Base-by-base conservation (phyloP, 192 early-diverging fungal genomes). In the Spinellus fusiger region DNA sequence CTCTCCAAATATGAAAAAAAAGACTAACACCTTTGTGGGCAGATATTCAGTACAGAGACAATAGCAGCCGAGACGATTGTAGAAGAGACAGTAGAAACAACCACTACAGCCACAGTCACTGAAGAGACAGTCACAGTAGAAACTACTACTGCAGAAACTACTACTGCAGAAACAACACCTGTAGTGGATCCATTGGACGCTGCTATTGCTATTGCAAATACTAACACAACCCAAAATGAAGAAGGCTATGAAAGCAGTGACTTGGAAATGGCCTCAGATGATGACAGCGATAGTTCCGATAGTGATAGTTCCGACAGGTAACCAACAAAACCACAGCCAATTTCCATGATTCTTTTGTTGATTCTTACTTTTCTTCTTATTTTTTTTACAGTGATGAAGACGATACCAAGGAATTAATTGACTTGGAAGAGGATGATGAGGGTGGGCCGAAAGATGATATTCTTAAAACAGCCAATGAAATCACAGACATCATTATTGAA, bases 391-490 rank as follows among this genome's bases (percentile, higher is more conserved):
- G 13, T 44, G 51, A 53, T 1, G 57, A 59, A 49, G 57, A 23
- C 15, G 44, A 48, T n/a, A 40, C n/a, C 15, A n/a, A 47, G 12
- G 26, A 16, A 13, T 20, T 35, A 2, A 40, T 23, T 8, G 49
- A 52, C 22, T 32, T 44, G 7, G 26, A 60, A 35, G 56, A 52
- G 16, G 61, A 79, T 8, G 79, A 79, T 5, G 73, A 79, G 13
- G 62, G 64, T 1, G 56, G 38, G 31, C 53, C 44, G 4, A 32
- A 38, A n/a, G 55, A 55, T 6, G 51, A 20, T 3, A 46, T 27
- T 7, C 50, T 83, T 16, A 65, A 67, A n/a, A 88, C 87, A 0
- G 71, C 75, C 20, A 77, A 91, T 64, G 89, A 91, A 64, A 62
- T 88, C 16, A 12, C 73, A 4, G 60, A 88, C 32, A 70, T 85